Base-by-base conservation (phyloP, 805 yeast genomes). In the Saitoella complicata region DNA sequence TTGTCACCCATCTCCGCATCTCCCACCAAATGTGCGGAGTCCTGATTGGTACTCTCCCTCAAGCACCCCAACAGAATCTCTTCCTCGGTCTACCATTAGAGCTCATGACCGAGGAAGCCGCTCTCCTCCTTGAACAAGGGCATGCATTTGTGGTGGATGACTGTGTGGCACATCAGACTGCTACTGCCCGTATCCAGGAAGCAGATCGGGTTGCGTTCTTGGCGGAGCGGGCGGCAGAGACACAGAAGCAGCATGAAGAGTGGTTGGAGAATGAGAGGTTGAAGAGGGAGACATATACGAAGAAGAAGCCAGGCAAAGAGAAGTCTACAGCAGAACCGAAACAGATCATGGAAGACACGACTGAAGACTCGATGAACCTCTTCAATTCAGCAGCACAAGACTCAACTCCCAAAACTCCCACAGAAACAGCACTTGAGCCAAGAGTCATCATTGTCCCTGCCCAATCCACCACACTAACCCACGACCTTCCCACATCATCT, bases 61-160 rank as follows among this genome's bases (percentile, higher is more conserved):
- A 76, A 40, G 85, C 87, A n/a, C 91, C 96, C 1, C 98, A 91
- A 58, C 98, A 88, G 56, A 86, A 85, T 55, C 67, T 78, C n/a
- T 80, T 87, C 54, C 64, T 84, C 37, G 93, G 95, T 0, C 61
- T 87, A 2, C 98, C 98, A 0, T 60, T 91, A 42, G 74, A 76
- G 54, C 63, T 88, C 39, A 69, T 75, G 61, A 60, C 73, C 0
- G 93, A 83, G 59, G 97, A 88, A 54, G 75, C 78, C 0, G 49
- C 75, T 7, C 82, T 82, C 75, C 63, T 86, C 31, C 65, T 78
- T 5, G 41, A 44, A 31, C n/a, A 32, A 7, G 51, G 51, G 13
- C 34, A 37, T 0, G 63, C 59, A 1, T 53, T 64, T 3, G 54
- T 79, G 3, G 67, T 71, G 0, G 73, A 70, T 46, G 67, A 66